Base-by-base conservation (phyloP, 768 basidiomycete genomes). In the Boletus huronensis region DNA sequence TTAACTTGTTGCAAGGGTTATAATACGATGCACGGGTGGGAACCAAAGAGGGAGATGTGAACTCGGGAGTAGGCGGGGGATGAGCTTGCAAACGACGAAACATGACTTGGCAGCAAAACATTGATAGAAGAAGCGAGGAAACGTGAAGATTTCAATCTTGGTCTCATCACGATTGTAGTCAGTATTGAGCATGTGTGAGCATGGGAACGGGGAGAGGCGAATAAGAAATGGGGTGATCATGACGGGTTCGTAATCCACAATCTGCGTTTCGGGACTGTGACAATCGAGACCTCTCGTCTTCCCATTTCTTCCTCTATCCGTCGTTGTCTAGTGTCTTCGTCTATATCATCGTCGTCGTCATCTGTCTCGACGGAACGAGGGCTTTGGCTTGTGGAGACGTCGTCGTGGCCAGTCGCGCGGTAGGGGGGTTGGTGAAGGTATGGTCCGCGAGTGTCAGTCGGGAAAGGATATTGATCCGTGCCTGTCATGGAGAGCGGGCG, bases 271-370 rank as follows among this genome's bases (percentile, higher is more conserved):
- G 90, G 90, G 13, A 84, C 80, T 40, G 83, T 78, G 57, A 92
- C 81, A 63, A 92, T 89, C n/a, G 87, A 87, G 29, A 92, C 88
- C 59, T 92, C 88, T 46, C 90, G 80, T 60, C 89, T 77, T 36
- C 77, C 82, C 80, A 93, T 88, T 70, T 92, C 90, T 53, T 87
- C 84, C 66, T 92, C 90, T 32, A 91, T 90, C 61, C 82, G 76
- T 55, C 82, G 77, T 67, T 90, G 89, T 55, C 84, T 76, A 13
- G 82, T 78, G 46, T 86, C 83, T 58, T 91, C 89, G 59, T 91
- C 89, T 52, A 87, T 74, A 44, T 88, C 86, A 29, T 87, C 84
- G 19, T 88, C 85, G 10, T 82, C 76, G 11, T 81, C 81, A 50
- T 84, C 85, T 7, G 77, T 77, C 32, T 81, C 83, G 45, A 74